A percentile compares a stretch with the other conserved stretches of the same genome.
Conservation (phyloP, 2,329 filamentous ascomycete species). For the Alternaria sp. region DNA sequence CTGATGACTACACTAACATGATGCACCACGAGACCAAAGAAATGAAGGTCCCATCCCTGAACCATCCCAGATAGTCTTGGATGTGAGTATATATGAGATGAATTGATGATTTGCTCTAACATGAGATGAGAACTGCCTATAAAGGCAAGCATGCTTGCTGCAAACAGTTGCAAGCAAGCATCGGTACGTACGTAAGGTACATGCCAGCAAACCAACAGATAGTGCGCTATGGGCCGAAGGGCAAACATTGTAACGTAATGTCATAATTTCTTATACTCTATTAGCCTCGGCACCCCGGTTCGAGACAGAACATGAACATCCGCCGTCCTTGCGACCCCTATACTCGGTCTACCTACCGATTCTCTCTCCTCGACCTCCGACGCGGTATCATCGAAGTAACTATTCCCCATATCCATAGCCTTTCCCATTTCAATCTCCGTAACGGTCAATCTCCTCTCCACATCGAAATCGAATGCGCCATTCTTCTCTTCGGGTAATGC, state of each 20-base stretch:
- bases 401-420: not conserved
- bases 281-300: not conserved
- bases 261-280: slow-evolving; percentile 12
- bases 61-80: not conserved
- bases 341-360: not conserved
- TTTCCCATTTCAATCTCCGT: slow-evolving; percentile 6
- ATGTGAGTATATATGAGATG: not conserved
- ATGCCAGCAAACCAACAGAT: not conserved
- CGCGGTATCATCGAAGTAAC: slow-evolving; percentile 19
- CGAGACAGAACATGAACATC: not conserved
- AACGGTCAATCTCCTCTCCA: slow-evolving; percentile 6
- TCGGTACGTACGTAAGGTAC: not conserved
- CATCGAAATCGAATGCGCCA: not conserved
- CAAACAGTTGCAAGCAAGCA: not conserved
- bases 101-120: not conserved
- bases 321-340: slow-evolving; percentile 6
- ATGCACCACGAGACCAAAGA: not conserved
- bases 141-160: not conserved
- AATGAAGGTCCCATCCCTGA: not conserved
- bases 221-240: not conserved
- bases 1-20: not conserved
- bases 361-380: slow-evolving; percentile 14
- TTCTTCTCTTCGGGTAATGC: not conserved
- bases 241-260: not conserved
- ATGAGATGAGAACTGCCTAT: not conserved